Base-by-base conservation (phyloP, 192 early-diverging fungal genomes). In the Podila minutissima region DNA sequence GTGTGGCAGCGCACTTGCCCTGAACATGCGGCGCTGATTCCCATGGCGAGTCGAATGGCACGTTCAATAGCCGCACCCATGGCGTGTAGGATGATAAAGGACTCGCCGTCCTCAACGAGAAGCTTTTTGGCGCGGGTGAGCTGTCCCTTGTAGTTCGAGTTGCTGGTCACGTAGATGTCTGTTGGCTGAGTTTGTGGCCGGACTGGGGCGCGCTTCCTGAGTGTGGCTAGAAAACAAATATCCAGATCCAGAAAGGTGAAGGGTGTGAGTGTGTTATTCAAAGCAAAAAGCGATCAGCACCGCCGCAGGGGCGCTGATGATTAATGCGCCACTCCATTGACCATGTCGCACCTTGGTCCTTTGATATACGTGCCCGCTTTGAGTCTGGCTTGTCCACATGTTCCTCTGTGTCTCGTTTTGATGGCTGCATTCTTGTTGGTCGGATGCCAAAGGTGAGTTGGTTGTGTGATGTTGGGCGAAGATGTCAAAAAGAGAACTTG, bases 131-230 rank as follows among this genome's bases (percentile, higher is more conserved):
- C 91, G 19, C 91, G 85, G 12, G 82, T 85, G 29, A 93, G 77
- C 50, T 89, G 91, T 35, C 87, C 85, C 63, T 73, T 81, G 75
- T 93, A 89, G 61, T 83, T 86, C 11, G 90, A 90, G 53, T 90
- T 91, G 9, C 84, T 73, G 0, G 95, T 93, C 24, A 94, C 90
- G 74, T 95, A 96, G 33, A 96, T 93, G 75, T 96, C 94, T 11
- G 88, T 91, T 38, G 86, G 84, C 22, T 89, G 86, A 9, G 89
- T 90, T 13, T 91, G 86, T 17, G 92, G 86, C 29, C 90, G 83
- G 62, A 90, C 77, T 62, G 93, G 93, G 37, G 83, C 67, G 7
- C 93, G 72, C 79, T 93, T 93, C 57, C 90, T 81, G 46, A 89
- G 68, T 8, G 74, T 66, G 41, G 84, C 86, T 77, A 71, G 4